These are phyloP conservation scores for Microthlaspi erraticum DNA, from an alignment of 345 rosid species.

Conservation along the genomic window DNA sequence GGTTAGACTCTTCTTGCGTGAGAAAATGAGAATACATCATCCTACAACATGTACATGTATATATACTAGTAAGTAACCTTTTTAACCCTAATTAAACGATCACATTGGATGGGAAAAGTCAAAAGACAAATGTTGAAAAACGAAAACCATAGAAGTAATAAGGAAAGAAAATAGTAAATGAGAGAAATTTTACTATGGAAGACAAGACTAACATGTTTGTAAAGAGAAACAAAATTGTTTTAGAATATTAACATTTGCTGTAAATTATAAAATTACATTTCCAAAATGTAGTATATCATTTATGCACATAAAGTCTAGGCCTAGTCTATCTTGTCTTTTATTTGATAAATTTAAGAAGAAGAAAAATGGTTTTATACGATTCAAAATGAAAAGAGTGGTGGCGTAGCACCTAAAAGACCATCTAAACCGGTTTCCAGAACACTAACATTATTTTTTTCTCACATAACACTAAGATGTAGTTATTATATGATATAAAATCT, in stretches of 20 bases:
- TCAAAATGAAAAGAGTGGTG: constrained; percentile 27
- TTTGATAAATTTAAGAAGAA: not conserved
- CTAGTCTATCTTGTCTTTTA: not conserved
- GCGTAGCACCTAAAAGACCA: constrained; percentile 33
- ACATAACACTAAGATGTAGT: constrained; percentile 25
- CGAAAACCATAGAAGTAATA: constrained; percentile 2
- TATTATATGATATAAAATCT: constrained; percentile 20
- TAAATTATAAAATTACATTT: not conserved
- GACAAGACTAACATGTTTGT: not conserved
- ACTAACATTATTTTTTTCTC: too few species aligned
- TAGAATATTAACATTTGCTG: not conserved
- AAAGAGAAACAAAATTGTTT: not conserved
- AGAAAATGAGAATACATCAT: constrained; percentile 28
- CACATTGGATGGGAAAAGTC: not conserved
- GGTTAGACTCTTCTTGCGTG: constrained; percentile 21
- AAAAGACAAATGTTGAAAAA: not conserved
- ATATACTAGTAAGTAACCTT: constrained; percentile 9
- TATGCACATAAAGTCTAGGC: constrained; percentile 2
- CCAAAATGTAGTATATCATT: not conserved
- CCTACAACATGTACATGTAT: constrained; percentile 22
- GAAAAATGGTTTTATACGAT: not conserved
- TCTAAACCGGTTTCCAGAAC: constrained; percentile 19
- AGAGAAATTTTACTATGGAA: not conserved
- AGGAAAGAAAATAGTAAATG: not conserved
- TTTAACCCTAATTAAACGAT: constrained; percentile 8